A percentile compares a stretch with the other conserved stretches of the same genome.
phyloP scores from a whole-genome alignment of 164 flowering plant species.

The Vitis labrusca region DNA sequence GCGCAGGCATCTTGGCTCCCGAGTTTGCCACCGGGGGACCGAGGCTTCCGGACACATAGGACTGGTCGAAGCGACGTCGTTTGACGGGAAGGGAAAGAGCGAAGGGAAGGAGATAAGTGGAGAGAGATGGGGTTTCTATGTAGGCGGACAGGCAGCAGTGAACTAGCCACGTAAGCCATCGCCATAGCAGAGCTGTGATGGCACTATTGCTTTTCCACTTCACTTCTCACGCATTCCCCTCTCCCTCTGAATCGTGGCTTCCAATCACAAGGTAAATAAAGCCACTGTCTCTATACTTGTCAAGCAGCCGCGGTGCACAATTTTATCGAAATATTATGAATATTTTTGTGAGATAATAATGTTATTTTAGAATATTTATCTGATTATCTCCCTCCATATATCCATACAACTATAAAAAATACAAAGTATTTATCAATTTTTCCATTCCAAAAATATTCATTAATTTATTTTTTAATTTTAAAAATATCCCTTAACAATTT shows the following conservation, averaged over 20 bases:
- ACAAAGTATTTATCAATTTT: too few species aligned
- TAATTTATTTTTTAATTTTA: too few species aligned
- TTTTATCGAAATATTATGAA: too few species aligned
- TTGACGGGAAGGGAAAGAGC: conserved; percentile 7
- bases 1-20: conserved; percentile 29
- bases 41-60: conserved; percentile 32
- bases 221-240: neutral
- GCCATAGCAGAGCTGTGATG: conserved; percentile 13
- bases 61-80: conserved; percentile 12
- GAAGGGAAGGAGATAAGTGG: conserved; percentile 13
- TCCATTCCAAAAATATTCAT: too few species aligned
- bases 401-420: too few species aligned
- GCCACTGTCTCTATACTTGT: too few species aligned
- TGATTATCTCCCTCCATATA: too few species aligned
- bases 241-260: neutral
- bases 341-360: too few species aligned
- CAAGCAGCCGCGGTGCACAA: neutral
- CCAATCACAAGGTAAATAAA: too few species aligned
- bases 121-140: conserved; percentile 15
- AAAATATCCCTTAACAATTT: too few species aligned
- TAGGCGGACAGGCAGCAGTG: conserved; percentile 15
- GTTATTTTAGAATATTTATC: too few species aligned
- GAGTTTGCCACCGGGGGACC: conserved; percentile 20
- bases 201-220: neutral
- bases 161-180: conserved; percentile 27